phyloP scores from a whole-genome alignment of 1,284 basidiomycete genomes.

The Melampsora larici-populina region DNA sequence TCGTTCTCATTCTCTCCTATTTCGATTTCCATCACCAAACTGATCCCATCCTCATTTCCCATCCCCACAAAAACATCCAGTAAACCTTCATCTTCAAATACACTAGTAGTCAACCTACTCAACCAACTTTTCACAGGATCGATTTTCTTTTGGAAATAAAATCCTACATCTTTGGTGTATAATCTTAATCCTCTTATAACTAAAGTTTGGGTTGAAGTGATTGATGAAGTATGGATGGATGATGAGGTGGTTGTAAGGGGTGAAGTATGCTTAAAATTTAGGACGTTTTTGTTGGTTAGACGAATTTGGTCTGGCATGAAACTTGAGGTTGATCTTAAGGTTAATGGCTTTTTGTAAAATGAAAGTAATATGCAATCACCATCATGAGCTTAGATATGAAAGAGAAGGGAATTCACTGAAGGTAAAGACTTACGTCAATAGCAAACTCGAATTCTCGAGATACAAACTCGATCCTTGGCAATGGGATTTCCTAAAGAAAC shows the following conservation, averaged over 20 bases:
- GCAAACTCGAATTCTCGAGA: conserved; percentile 18
- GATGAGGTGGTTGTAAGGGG: not conserved
- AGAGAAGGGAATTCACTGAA: not conserved
- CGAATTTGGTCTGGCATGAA: conserved; percentile 23
- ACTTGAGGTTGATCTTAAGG: conserved; percentile 32
- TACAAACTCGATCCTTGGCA: conserved; percentile 34
- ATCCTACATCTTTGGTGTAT: conserved; percentile 28
- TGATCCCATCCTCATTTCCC: conserved; percentile 29
- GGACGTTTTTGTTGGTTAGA: conserved; percentile 3
- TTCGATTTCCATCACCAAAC: conserved; percentile 12
- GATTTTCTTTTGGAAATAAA: conserved; percentile 35
- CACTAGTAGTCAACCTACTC: conserved; percentile 8
- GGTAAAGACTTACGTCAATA: conserved; percentile 16
- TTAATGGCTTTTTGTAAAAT: conserved; percentile 1
- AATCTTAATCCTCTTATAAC: conserved; percentile 25
- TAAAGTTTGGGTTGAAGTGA: conserved; percentile 12
- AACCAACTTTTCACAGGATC: conserved; percentile 16
- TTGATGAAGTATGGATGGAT: not conserved
- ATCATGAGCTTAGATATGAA: not conserved
- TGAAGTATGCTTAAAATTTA: conserved; percentile 4
- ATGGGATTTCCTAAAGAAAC: conserved; percentile 31
- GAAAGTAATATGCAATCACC: not conserved
- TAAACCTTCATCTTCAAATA: conserved; percentile 32
- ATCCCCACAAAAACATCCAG: conserved; percentile 35
- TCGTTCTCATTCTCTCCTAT: not conserved